Evolutionary conservation across 371 early-diverging fungal genomes (phyloP).

Genomic region (Mucor irregularis): DNA sequence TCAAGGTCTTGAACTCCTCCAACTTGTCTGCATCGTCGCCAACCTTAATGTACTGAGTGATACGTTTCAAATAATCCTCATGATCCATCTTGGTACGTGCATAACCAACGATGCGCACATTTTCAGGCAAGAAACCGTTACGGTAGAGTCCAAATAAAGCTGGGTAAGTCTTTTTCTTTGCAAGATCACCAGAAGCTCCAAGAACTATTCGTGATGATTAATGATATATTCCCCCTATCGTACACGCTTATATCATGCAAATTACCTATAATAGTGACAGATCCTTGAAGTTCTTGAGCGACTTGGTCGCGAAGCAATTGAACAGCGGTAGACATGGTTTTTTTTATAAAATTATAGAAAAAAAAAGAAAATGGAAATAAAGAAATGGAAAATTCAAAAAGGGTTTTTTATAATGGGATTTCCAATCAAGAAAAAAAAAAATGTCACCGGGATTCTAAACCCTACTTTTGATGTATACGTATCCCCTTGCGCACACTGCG

Average conservation of each 20-base stretch:
- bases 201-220: conserved; percentile 51
- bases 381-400: conserved; percentile 15
- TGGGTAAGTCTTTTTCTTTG: conserved; percentile 97
- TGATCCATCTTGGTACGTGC: conserved; percentile 87
- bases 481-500: too few relatives aligned
- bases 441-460: too few relatives aligned
- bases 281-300: conserved; percentile 34
- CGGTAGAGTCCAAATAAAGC: conserved; percentile 87
- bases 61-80: conserved; percentile 79
- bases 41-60: conserved; percentile 76
- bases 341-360: conserved; percentile 11
- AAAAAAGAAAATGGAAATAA: conserved; percentile 17
- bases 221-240: not conserved
- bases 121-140: conserved; percentile 76
- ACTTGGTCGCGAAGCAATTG: conserved; percentile 45
- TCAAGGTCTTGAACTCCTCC: conserved; percentile 70
- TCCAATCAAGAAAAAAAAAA: not conserved
- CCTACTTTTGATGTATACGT: too few relatives aligned
- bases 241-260: not conserved
- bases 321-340: conserved; percentile 29
- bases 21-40: conserved; percentile 36
- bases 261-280: conserved; percentile 58
- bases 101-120: conserved; percentile 89
- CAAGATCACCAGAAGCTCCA: conserved; percentile 92
- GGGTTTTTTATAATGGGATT: not conserved